Conservation (phyloP, 75 land plant species). For the Ceratopteris richardii region DNA sequence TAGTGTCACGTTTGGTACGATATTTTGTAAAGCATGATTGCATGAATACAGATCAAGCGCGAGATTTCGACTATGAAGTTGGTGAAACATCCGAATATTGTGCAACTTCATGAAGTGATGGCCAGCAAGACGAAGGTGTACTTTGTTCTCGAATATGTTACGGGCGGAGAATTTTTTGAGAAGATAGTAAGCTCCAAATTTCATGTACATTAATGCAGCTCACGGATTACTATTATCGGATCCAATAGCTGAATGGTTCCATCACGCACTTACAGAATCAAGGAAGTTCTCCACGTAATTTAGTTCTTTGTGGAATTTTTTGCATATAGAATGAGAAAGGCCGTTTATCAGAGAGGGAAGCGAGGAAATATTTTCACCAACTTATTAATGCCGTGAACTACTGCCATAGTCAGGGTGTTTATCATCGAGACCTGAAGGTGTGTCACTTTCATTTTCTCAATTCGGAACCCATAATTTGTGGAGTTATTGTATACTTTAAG, state of each 20-base stretch:
- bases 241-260: not conserved
- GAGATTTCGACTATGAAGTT: conserved; percentile 15
- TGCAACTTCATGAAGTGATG: conserved; percentile 10
- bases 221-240: too few relatives aligned
- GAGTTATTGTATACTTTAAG: not conserved
- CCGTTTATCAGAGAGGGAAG: conserved; percentile 7
- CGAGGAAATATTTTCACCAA: conserved; percentile 11
- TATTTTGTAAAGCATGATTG: too few relatives aligned
- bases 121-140: conserved; percentile 13
- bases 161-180: conserved; percentile 3
- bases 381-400: conserved; percentile 4
- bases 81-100: too few relatives aligned
- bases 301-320: not conserved
- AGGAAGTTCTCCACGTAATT: not conserved
- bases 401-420: conserved; percentile 2
- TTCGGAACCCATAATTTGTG: not conserved
- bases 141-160: conserved; percentile 10
- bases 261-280: not conserved
- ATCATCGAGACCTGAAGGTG: conserved; percentile 14
- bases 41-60: conserved; percentile 14
- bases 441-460: too few relatives aligned
- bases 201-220: too few relatives aligned
- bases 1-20: too few relatives aligned
- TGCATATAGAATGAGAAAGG: not conserved
- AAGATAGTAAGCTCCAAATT: not conserved